phyloP scores from a whole-genome alignment of 805 yeast genomes.

The Tetrapisispora arboricola region DNA sequence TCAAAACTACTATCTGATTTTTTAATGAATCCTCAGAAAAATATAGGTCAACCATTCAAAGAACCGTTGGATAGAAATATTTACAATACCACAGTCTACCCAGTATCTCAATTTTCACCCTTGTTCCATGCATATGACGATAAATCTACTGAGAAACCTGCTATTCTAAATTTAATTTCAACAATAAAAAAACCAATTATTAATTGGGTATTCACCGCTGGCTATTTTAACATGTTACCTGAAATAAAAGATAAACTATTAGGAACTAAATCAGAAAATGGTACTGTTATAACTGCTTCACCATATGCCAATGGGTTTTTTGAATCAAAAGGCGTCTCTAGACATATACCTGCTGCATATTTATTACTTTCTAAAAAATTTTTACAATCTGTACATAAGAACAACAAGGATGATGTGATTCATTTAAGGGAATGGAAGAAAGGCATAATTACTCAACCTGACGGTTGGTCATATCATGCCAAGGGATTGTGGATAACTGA shows the following conservation, averaged over 20 bases:
- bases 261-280: slow-evolving; percentile 37
- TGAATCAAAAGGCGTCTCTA: slow-evolving; percentile 70
- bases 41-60: not conserved
- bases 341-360: slow-evolving; percentile 79
- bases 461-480: slow-evolving; percentile 97
- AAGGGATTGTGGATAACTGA: slow-evolving; percentile 87
- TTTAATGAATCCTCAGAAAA: slow-evolving; percentile 27
- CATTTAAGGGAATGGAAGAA: slow-evolving; percentile 73
- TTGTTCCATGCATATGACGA: slow-evolving; percentile 43
- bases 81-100: slow-evolving; percentile 64
- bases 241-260: slow-evolving; percentile 52
- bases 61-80: slow-evolving; percentile 14
- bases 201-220: slow-evolving; percentile 87
- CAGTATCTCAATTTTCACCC: slow-evolving; percentile 87
- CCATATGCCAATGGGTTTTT: slow-evolving; percentile 92
- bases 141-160: slow-evolving; percentile 72
- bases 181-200: slow-evolving; percentile 42
- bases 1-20: slow-evolving; percentile 49
- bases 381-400: slow-evolving; percentile 38
- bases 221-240: slow-evolving; percentile 87
- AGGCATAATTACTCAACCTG: slow-evolving; percentile 69
- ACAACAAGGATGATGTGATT: slow-evolving; percentile 38
- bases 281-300: slow-evolving; percentile 74
- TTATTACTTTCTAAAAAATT: slow-evolving; percentile 64
- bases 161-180: slow-evolving; percentile 51